A percentile compares a stretch with the other conserved stretches of the same genome.
Conservation (phyloP, 192 early-diverging fungal genomes). For the Backusella tarrabulga region DNA sequence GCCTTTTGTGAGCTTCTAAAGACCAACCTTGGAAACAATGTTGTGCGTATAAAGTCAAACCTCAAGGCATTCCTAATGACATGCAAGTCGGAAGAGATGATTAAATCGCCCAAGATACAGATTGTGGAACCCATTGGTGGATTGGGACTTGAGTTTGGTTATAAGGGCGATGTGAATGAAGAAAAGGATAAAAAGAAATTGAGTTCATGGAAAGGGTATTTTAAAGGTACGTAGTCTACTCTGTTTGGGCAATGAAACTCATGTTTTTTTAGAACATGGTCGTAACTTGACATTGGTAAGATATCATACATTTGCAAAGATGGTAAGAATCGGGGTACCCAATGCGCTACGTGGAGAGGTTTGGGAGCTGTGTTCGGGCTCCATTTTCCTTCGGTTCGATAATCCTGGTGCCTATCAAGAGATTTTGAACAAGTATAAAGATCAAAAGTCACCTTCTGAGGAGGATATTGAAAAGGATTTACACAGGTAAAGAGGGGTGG, state of each 20-base stretch:
- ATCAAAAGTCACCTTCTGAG: slow-evolving; percentile 60
- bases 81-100: slow-evolving; percentile 77
- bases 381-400: slow-evolving; percentile 76
- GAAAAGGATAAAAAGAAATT: slow-evolving; percentile 69
- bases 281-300: slow-evolving; percentile 79
- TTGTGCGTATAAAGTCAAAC: slow-evolving; percentile 68
- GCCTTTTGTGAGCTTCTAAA: slow-evolving; percentile 79
- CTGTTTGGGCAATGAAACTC: neutral
- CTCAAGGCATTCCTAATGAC: slow-evolving; percentile 76
- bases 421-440: slow-evolving; percentile 58
- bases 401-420: slow-evolving; percentile 72
- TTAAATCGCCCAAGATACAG: slow-evolving; percentile 38
- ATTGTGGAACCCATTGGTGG: slow-evolving; percentile 41
- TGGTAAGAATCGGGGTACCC: slow-evolving; percentile 81
- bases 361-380: slow-evolving; percentile 85
- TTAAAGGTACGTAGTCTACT: slow-evolving; percentile 43
- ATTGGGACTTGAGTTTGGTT: slow-evolving; percentile 74
- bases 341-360: slow-evolving; percentile 81
- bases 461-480: slow-evolving; percentile 94
- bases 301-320: slow-evolving; percentile 69
- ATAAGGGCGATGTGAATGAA: slow-evolving; percentile 67
- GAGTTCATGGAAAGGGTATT: slow-evolving; percentile 73
- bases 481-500: slow-evolving; percentile 38
- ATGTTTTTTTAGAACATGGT: slow-evolving; percentile 58
- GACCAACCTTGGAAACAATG: slow-evolving; percentile 67